These are phyloP conservation scores for Poa pratensis DNA, from an alignment of 176 grass and related monocot genomes.

Conservation along the genomic window DNA sequence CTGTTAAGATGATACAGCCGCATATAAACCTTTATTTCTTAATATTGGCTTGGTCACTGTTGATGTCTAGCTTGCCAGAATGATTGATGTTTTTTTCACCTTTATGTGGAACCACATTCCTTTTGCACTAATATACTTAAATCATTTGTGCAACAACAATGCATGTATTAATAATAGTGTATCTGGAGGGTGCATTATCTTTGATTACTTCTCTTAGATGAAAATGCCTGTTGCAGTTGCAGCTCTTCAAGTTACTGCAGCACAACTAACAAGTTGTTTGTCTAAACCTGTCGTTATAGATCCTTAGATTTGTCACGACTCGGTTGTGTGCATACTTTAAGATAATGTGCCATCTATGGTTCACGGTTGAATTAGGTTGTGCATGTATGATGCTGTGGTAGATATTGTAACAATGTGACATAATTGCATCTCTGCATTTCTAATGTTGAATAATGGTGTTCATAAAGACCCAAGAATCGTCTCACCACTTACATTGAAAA, in stretches of 20 bases:
- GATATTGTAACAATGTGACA: constrained; percentile 1
- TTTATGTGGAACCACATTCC: neutral
- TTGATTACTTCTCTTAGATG: neutral
- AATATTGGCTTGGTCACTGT: constrained; percentile 6
- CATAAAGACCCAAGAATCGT: neutral
- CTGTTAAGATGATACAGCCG: neutral
- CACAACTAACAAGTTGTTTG: neutral
- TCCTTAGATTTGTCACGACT: neutral
- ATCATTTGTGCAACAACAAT: neutral
- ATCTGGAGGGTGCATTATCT: neutral
- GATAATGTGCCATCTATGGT: neutral
- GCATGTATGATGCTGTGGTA: neutral
- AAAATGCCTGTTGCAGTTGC: neutral
- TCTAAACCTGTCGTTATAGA: neutral
- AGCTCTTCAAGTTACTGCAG: neutral
- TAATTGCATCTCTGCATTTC: neutral
- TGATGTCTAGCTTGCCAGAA: constrained; percentile 4
- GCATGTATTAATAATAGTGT: neutral
- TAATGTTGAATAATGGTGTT: neutral
- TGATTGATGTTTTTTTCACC: neutral
- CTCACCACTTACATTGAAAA: neutral
- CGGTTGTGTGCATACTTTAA: neutral
- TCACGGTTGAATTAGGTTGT: neutral
- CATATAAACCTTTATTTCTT: neutral
- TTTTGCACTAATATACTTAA: neutral